phyloP scores from a whole-genome alignment of 1,284 basidiomycete species.

The Cryptococcus hybrid region DNA sequence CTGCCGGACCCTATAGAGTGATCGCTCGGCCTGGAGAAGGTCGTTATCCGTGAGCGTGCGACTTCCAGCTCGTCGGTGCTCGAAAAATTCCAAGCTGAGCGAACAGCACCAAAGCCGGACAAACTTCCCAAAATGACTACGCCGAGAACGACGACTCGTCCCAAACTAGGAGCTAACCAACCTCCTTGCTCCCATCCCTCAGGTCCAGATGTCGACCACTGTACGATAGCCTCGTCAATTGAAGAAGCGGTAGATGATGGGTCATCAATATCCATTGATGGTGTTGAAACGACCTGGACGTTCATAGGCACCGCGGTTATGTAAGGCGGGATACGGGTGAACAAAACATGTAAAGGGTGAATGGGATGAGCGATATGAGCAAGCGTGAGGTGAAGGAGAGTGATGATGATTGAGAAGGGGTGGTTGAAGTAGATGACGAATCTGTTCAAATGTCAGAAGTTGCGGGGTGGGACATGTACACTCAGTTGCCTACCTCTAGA shows the following conservation, averaged over 20 bases:
- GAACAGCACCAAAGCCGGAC: slow-evolving; percentile 46
- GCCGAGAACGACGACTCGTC: slow-evolving; percentile 47
- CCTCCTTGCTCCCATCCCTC: slow-evolving; percentile 43
- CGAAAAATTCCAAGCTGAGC: slow-evolving; percentile 47
- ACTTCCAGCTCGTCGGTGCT: slow-evolving; percentile 31
- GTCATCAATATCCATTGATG: slow-evolving; percentile 7
- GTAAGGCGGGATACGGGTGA: slow-evolving; percentile 49
- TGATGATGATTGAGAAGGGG: slow-evolving; percentile 20
- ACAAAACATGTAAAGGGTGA: slow-evolving; percentile 47
- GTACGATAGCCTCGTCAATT: slow-evolving; percentile 22
- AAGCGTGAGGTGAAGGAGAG: slow-evolving; percentile 32
- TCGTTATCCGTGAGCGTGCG: slow-evolving; percentile 30
- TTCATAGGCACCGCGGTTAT: slow-evolving; percentile 25
- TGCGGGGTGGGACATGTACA: no score
- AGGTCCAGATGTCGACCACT: slow-evolving; percentile 30
- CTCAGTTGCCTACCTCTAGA: slow-evolving; percentile 29
- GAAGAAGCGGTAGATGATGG: slow-evolving; percentile 10
- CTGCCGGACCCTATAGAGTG: slow-evolving; percentile 45
- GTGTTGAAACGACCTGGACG: neutral
- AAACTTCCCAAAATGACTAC: slow-evolving; percentile 47
- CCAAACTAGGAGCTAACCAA: slow-evolving; percentile 46
- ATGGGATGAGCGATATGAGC: slow-evolving; percentile 45
- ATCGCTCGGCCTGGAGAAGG: slow-evolving; percentile 43
- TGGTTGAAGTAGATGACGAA: slow-evolving; percentile 13
- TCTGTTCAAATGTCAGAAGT: slow-evolving; percentile 5